Evolutionary conservation across 2,329 filamentous ascomycete species (phyloP).

Genomic region (Gnomoniopsis sp.): DNA sequence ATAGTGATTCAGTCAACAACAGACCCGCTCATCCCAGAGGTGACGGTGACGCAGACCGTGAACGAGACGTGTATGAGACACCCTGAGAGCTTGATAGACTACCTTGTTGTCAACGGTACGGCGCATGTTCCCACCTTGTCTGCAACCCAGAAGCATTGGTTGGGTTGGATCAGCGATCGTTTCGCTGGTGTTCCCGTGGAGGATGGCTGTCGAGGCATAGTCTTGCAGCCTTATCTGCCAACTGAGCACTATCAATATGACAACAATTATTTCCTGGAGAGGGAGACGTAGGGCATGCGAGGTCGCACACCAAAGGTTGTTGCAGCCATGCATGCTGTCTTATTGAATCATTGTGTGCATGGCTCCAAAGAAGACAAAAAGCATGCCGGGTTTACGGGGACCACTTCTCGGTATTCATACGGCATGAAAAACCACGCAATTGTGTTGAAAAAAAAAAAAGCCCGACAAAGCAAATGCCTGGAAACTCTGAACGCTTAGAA

Average conservation of each 20-base stretch:
- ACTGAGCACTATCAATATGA: conserved; percentile 7
- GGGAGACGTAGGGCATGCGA: not conserved
- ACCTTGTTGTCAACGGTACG: conserved; percentile 19
- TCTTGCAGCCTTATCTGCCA: conserved; percentile 1
- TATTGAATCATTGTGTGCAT: no score
- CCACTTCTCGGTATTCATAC: no score
- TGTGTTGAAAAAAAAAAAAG: no score
- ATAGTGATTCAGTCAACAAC: conserved; percentile 33
- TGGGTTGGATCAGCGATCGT: not conserved
- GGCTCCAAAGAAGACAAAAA: no score
- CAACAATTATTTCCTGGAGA: not conserved
- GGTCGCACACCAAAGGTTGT: not conserved
- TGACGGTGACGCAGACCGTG: conserved; percentile 13
- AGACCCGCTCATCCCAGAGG: conserved; percentile 20
- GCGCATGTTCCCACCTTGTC: conserved; percentile 1
- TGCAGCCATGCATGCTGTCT: no score
- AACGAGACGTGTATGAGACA: conserved; percentile 21
- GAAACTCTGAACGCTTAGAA: no score
- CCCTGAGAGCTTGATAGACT: conserved; percentile 14
- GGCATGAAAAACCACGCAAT: no score
- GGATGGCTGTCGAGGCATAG: not conserved
- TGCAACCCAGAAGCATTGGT: conserved; percentile 2
- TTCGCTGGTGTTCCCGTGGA: not conserved
- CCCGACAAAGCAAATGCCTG: no score
- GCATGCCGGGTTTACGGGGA: no score